phyloP scores from a whole-genome alignment of 768 basidiomycete species.

The Chalciporus chontae region DNA sequence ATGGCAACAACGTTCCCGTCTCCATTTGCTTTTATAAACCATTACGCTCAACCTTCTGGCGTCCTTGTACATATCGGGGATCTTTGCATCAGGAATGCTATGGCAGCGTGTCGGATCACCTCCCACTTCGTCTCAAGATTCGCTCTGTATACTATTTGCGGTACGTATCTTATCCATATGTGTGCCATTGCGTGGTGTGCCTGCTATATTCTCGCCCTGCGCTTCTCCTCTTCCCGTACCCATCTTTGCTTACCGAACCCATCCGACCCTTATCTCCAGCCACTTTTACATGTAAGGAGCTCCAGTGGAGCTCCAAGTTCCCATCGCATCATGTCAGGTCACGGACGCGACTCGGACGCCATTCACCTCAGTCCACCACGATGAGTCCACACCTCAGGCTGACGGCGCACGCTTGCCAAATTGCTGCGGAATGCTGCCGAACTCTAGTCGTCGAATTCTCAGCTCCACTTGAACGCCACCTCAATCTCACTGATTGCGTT shows the following conservation, averaged over 20 bases:
- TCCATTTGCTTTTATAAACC: constrained; percentile 31
- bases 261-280: constrained; percentile 17
- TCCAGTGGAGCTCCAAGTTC: neutral
- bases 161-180: constrained; percentile 14
- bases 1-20: constrained; percentile 8
- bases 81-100: constrained; percentile 10
- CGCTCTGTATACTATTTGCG: constrained; percentile 20
- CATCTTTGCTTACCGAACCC: constrained; percentile 7
- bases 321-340: neutral
- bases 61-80: constrained; percentile 30
- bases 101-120: constrained; percentile 11
- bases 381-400: neutral
- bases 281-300: neutral
- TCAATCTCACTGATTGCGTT: neutral
- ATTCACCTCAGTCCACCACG: too few relatives aligned
- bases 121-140: constrained; percentile 15
- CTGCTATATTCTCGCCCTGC: constrained; percentile 4
- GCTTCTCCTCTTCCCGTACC: constrained; percentile 10
- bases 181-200: constrained; percentile 1
- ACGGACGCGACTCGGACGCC: neutral
- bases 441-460: neutral
- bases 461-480: neutral
- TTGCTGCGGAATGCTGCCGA: neutral
- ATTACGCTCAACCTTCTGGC: constrained; percentile 17
- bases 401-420: neutral